Evolutionary conservation across 108 stramenopile species (phyloP).

Genomic region (Cyclotella choctawhatcheeana): DNA sequence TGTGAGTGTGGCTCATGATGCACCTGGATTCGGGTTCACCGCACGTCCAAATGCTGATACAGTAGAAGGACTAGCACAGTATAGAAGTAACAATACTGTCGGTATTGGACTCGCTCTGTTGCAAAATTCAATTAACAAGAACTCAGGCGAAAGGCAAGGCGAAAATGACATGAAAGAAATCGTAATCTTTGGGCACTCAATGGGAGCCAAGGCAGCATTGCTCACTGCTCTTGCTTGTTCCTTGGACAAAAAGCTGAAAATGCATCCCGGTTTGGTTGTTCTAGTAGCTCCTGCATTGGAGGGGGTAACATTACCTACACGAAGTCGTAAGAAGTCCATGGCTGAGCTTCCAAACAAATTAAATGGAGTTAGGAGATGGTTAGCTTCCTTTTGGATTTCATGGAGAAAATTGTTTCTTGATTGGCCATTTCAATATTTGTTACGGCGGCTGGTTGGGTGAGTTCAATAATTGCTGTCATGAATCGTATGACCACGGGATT

Average conservation of each 20-base stretch:
- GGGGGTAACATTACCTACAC: constrained; percentile 27
- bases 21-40: constrained; percentile 86
- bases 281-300: constrained; percentile 79
- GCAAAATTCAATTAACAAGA: constrained; percentile 8
- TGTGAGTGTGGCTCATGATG: constrained; percentile 75
- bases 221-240: constrained; percentile 64
- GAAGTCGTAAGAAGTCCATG: not conserved
- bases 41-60: constrained; percentile 59
- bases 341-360: not conserved
- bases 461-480: not conserved
- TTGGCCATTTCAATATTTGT: constrained; percentile 46
- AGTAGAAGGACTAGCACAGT: constrained; percentile 31
- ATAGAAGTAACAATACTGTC: constrained; percentile 51
- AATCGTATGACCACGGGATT: not conserved
- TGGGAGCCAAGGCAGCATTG: constrained; percentile 72
- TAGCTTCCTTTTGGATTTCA: constrained; percentile 15
- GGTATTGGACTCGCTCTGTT: constrained; percentile 53
- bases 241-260: not conserved
- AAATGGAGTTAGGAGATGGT: not conserved
- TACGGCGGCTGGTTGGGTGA: constrained; percentile 71
- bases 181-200: constrained; percentile 79
- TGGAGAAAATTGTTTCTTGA: constrained; percentile 48
- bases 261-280: constrained; percentile 53
- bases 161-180: constrained; percentile 39
- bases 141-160: not conserved